Evolutionary conservation across 2,329 filamentous ascomycete genomes (phyloP), one percentile per base, ranked within the genome.

Genomic region (Cytospora schulzeri): DNA sequence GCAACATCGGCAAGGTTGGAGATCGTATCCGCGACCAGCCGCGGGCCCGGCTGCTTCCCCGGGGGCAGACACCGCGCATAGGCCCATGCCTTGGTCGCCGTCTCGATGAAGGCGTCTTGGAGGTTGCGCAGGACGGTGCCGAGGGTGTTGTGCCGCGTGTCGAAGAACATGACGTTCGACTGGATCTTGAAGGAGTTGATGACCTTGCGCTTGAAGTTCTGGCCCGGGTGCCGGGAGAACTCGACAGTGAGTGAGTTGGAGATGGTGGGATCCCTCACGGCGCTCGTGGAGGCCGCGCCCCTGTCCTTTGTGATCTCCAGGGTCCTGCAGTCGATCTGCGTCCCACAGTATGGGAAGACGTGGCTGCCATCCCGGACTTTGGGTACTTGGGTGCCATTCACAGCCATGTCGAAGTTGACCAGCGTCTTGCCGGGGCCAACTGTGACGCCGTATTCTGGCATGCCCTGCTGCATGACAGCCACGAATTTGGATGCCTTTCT

Each of bases 261-360:
- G 33, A 93, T 76, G 45, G 79, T 84, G 81, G 71, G 67, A 35
- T 74, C 29, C 57, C 35, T 68, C 41, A 68, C 66, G 59, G 66
- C 64, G 24, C 55, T 53, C n/a, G 33, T 56, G n/a, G 28, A 14
- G 67, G 76, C 76, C 57, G 83, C 80, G 35, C 86, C 82, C 54
- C 83, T 80, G 71, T 92, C 88, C 72, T 91, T 93, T 71, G 80
- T 83, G 56, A 98, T 84, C 66, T 92, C 88, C 31, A 99, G 79
- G 0, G 90, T 93, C 59, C 77, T 78, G 22, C 87, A 91, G 72
- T 97, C 81, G 70, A 99, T 92, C 19, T 87, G 76, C 51, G 87
- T 86, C 48, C 95, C 95, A 72, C 95, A 98, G 76, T 97, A 99
- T 0, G 94, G 92, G 73, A 99, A 98, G n/a, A 69, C 69, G 26